These are phyloP conservation scores for Xerocomus spinulosus DNA, from an alignment of 768 basidiomycete genomes.

Conservation along the genomic window DNA sequence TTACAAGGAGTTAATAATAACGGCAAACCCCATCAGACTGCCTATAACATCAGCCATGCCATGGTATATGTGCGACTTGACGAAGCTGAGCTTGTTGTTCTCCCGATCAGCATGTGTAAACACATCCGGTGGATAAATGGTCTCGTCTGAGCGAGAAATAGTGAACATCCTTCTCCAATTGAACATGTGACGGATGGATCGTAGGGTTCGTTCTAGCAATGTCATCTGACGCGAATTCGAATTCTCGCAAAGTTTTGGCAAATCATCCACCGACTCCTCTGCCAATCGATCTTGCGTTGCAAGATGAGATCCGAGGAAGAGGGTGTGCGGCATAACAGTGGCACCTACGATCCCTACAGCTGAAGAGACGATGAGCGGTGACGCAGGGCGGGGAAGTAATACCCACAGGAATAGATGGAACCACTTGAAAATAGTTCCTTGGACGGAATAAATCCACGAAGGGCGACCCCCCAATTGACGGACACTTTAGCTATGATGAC, in stretches of 20 bases:
- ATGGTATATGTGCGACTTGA: slow-evolving; percentile 61
- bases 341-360: slow-evolving; percentile 75
- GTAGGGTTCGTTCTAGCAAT: slow-evolving; percentile 17
- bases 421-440: slow-evolving; percentile 52
- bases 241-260: slow-evolving; percentile 11
- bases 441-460: slow-evolving; percentile 74
- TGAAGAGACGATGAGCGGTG: slow-evolving; percentile 24
- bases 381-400: background rate
- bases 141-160: slow-evolving; percentile 20
- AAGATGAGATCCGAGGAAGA: slow-evolving; percentile 85
- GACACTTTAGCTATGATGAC: slow-evolving; percentile 68
- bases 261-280: slow-evolving; percentile 12
- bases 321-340: slow-evolving; percentile 89
- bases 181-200: slow-evolving; percentile 6
- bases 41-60: slow-evolving; percentile 61
- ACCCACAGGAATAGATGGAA: slow-evolving; percentile 62
- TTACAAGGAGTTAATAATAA: slow-evolving; percentile 82
- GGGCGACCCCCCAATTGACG: slow-evolving; percentile 69
- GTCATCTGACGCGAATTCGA: slow-evolving; percentile 13
- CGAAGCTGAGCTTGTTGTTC: slow-evolving; percentile 52
- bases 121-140: slow-evolving; percentile 24
- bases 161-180: slow-evolving; percentile 20
- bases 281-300: slow-evolving; percentile 76
- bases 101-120: slow-evolving; percentile 50
- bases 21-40: slow-evolving; percentile 77